These are phyloP conservation scores for Mollisia scopiformis DNA, from an alignment of 2,329 filamentous ascomycete genomes.

Conservation along the genomic window DNA sequence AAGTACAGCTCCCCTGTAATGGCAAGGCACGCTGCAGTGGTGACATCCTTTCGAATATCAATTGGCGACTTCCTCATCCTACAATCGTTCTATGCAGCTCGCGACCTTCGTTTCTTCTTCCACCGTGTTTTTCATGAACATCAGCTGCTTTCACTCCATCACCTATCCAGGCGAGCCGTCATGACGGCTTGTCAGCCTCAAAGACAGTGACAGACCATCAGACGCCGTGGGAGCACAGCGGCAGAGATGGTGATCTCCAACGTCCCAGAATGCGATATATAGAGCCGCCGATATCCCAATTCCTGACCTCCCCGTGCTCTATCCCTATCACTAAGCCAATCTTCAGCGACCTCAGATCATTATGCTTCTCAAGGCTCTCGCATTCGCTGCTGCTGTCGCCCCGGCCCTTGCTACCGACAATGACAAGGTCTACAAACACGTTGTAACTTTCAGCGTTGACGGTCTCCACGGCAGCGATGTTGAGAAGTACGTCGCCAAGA, in stretches of 20 bases:
- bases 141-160: neutral
- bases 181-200: neutral
- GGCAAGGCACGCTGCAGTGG: constrained; percentile 2
- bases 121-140: neutral
- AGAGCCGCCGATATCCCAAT: neutral
- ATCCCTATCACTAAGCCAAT: neutral
- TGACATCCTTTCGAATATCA: neutral
- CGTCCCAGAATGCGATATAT: neutral
- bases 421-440: constrained; percentile 27
- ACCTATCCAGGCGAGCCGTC: neutral
- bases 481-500: constrained; percentile 26
- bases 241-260: neutral
- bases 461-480: constrained; percentile 31
- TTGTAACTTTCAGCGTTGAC: constrained; percentile 30
- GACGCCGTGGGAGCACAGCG: neutral
- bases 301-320: neutral
- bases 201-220: neutral
- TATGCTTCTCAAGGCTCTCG: constrained; percentile 17
- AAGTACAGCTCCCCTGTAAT: neutral
- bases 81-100: neutral
- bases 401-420: constrained; percentile 7
- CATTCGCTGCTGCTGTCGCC: constrained; percentile 7
- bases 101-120: neutral
- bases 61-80: neutral
- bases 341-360: neutral